A percentile compares a stretch with the other conserved stretches of the same genome.
phyloP scores from a whole-genome alignment of 805 yeast species.

The Soucietia sequanensis region DNA sequence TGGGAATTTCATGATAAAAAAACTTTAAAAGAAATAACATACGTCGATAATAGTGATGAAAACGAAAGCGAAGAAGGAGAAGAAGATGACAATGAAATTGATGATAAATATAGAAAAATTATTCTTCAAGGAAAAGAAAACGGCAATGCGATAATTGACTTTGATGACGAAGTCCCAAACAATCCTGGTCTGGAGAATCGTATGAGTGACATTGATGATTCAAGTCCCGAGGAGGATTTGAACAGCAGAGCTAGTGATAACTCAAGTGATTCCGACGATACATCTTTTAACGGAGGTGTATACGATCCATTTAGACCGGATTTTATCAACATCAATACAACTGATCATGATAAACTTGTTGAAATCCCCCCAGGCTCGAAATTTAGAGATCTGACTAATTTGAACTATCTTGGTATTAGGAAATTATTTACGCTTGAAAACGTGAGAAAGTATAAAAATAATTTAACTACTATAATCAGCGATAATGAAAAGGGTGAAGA shows the following conservation, averaged over 20 bases:
- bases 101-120: background rate
- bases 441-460: slow-evolving; percentile 42
- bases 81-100: slow-evolving; percentile 1
- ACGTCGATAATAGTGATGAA: slow-evolving; percentile 8
- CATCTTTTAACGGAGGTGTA: slow-evolving; percentile 10
- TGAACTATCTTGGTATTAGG: slow-evolving; percentile 21
- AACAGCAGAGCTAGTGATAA: background rate
- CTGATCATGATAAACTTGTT: slow-evolving; percentile 16
- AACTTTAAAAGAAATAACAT: slow-evolving; percentile 9
- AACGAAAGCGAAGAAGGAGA: slow-evolving; percentile 5
- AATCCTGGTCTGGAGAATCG: too few relatives aligned
- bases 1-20: slow-evolving; percentile 30
- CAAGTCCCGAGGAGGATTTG: background rate
- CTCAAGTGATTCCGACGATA: slow-evolving; percentile 15
- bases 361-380: slow-evolving; percentile 33
- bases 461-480: slow-evolving; percentile 26
- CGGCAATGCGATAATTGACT: slow-evolving; percentile 1
- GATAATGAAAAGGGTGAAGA: slow-evolving; percentile 11
- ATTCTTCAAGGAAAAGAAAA: background rate
- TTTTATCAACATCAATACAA: slow-evolving; percentile 9
- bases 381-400: slow-evolving; percentile 30
- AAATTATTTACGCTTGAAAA: slow-evolving; percentile 18
- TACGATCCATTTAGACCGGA: slow-evolving; percentile 12
- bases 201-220: too few relatives aligned
- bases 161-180: too few relatives aligned